Conservation (phyloP, 2,329 filamentous ascomycete species). For the Knufia petricola region DNA sequence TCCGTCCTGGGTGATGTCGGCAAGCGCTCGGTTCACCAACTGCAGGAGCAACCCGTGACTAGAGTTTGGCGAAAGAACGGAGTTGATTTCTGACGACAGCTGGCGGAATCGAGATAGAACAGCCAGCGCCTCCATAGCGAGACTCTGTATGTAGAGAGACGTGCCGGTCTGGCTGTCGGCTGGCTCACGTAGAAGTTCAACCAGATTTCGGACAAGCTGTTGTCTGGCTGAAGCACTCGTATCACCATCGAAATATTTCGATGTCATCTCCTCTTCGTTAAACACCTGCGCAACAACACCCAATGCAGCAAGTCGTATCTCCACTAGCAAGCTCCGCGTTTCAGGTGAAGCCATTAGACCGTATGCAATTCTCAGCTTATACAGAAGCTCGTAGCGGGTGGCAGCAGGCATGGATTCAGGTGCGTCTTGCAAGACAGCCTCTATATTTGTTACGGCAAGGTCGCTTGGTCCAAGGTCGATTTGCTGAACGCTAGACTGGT, state of each 20-base stretch:
- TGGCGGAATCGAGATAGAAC: slow-evolving; percentile 70
- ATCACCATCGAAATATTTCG: slow-evolving; percentile 79
- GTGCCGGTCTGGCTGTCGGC: slow-evolving; percentile 58
- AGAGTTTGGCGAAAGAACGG: slow-evolving; percentile 88
- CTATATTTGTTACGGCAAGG: slow-evolving; percentile 20
- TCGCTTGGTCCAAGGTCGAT: slow-evolving; percentile 17
- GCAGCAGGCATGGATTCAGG: slow-evolving; percentile 60
- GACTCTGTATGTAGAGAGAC: slow-evolving; percentile 68
- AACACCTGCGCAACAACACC: slow-evolving; percentile 88
- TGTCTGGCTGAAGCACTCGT: slow-evolving; percentile 78
- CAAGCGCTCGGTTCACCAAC: slow-evolving; percentile 79
- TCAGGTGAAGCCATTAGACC: slow-evolving; percentile 59
- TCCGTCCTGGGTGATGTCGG: slow-evolving; percentile 59
- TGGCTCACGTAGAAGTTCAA: slow-evolving; percentile 80
- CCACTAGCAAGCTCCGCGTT: slow-evolving; percentile 64
- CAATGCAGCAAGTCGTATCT: slow-evolving; percentile 74
- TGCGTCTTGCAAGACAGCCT: slow-evolving; percentile 31
- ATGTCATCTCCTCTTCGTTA: slow-evolving; percentile 68
- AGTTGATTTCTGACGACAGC: slow-evolving; percentile 71
- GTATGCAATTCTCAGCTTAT: slow-evolving; percentile 73
- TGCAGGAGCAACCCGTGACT: slow-evolving; percentile 95
- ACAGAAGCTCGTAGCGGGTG: slow-evolving; percentile 73
- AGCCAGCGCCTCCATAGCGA: slow-evolving; percentile 72
- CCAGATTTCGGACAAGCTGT: slow-evolving; percentile 84
- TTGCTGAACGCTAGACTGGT: background rate